Percentiles rank a stretch among this genome's conserved stretches.
phyloP scores from a whole-genome alignment of 208 protist genomes.

The Leishmania martiniquensis region DNA sequence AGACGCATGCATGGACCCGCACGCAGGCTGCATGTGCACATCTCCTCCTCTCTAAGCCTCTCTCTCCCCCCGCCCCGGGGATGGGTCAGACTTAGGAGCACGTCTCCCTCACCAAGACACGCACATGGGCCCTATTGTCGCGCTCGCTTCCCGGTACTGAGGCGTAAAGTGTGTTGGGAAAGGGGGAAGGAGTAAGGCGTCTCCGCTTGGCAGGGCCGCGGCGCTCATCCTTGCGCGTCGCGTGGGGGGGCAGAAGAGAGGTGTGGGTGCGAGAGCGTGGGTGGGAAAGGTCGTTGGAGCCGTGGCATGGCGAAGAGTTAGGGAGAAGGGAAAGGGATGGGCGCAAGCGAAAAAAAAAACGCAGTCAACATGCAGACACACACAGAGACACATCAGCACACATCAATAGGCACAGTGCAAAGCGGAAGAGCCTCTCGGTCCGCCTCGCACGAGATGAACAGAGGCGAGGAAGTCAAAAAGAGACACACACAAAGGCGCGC shows the following conservation, averaged over 20 bases:
- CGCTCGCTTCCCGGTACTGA: background rate
- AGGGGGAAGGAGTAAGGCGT: background rate
- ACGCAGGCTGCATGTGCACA: background rate
- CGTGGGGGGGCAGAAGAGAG: background rate
- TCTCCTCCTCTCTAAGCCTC: background rate
- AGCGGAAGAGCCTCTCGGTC: background rate
- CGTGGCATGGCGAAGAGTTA: background rate
- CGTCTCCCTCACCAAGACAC: background rate
- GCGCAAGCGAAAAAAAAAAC: background rate
- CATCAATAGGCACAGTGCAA: constrained; percentile 6
- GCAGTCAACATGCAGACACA: constrained; percentile 6
- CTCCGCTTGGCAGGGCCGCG: background rate
- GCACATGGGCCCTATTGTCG: background rate
- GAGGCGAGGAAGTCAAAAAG: background rate
- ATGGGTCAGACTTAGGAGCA: background rate
- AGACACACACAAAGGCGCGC: background rate
- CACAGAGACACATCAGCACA: constrained; percentile 4
- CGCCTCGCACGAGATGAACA: constrained; percentile 9
- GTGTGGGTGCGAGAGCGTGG: background rate
- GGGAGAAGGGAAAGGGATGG: background rate
- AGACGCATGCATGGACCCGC: background rate
- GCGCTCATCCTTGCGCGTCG: background rate
- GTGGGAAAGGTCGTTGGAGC: background rate
- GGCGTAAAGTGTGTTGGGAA: background rate
- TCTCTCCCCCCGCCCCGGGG: background rate